These are phyloP conservation scores for Suillus subluteus DNA, from an alignment of 768 basidiomycete species.

Conservation along the genomic window DNA sequence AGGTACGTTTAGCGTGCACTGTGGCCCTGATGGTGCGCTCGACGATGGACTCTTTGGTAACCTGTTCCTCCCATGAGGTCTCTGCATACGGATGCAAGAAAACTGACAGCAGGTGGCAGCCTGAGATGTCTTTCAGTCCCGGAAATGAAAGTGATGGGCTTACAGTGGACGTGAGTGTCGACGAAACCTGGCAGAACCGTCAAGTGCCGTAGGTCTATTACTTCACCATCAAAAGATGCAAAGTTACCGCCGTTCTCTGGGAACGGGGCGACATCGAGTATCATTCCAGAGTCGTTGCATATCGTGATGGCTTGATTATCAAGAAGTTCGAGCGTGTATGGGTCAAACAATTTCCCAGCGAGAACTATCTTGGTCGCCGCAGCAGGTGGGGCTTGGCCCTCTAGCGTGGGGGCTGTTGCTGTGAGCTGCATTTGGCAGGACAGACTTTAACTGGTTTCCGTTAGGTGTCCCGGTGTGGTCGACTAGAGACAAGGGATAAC, in stretches of 20 bases:
- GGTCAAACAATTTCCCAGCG: conserved; percentile 57
- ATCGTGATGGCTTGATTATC: conserved; percentile 52
- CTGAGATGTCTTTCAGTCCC: not conserved
- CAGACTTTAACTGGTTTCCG: not conserved
- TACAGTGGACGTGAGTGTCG: conserved; percentile 60
- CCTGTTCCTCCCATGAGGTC: conserved; percentile 63
- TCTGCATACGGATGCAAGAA: conserved; percentile 66
- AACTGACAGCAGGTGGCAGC: conserved; percentile 37
- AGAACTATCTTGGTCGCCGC: conserved; percentile 27
- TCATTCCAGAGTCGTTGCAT: conserved; percentile 48
- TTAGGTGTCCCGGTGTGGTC: not conserved
- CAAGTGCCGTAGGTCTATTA: conserved; percentile 48
- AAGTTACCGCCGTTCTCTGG: conserved; percentile 12
- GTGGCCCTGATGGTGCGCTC: conserved; percentile 67
- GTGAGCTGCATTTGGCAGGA: not conserved
- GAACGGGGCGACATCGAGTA: conserved; percentile 43
- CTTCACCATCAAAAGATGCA: conserved; percentile 27
- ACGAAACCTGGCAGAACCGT: conserved; percentile 62
- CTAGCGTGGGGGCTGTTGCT: not conserved
- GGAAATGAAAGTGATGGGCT: conserved; percentile 23
- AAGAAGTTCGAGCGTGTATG: conserved; percentile 43
- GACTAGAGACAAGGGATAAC: not conserved
- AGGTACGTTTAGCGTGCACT: conserved; percentile 57
- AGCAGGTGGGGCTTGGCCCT: conserved; percentile 11
- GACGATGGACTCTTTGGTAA: conserved; percentile 57